Evolutionary conservation across 495 filamentous ascomycete genomes (phyloP), one percentile per base, ranked within the genome.

Genomic region (Chaetomium fimeti): DNA sequence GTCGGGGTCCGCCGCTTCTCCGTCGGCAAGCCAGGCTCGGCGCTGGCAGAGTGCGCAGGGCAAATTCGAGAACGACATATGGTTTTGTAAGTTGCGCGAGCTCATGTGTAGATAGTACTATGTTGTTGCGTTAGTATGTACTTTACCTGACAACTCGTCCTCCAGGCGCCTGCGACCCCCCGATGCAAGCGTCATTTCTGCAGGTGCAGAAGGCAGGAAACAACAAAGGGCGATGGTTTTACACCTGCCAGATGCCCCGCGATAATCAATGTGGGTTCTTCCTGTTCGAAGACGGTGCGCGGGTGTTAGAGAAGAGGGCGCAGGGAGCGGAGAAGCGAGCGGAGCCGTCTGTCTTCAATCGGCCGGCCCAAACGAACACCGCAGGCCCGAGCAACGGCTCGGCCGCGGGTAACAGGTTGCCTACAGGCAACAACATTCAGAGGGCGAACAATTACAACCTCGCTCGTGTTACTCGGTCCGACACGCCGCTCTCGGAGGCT

Each of bases 141-240:
- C n/a, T 36, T 36, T 36, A 36, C 32, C 48, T 29, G 22, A 52
- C 48, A 27, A 11, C 13, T 52, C 6, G n/a, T 42, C 20, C 20
- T 3, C 22, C 38, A 79, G 81, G 89, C 68, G 85, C 91, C 64
- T 92, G 90, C 71, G 74, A 78, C 9, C 84, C 85, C 18, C 84
- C 87, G 11, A 80, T 84, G 1, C 82, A 83, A 9, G 89, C 89
- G 0, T 71, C 79, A 16, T 82, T 82, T 18, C 80, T 87, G 52
- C 80, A 85, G 65, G 84, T 84, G 6, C 89, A 84, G 70, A 92
- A 90, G 63, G 81, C 83, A n/a, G 82, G 84, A 0, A 69, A 73
- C 45, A 91, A 92, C 68, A 78, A 87, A 59, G 87, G 87, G n/a
- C 72, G 82, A 64, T 83, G 78, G 71, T 91, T 92, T 73, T 91